These are phyloP conservation scores for Globisporangium splendens DNA, from an alignment of 352 stramenopile genomes.

Conservation along the genomic window DNA sequence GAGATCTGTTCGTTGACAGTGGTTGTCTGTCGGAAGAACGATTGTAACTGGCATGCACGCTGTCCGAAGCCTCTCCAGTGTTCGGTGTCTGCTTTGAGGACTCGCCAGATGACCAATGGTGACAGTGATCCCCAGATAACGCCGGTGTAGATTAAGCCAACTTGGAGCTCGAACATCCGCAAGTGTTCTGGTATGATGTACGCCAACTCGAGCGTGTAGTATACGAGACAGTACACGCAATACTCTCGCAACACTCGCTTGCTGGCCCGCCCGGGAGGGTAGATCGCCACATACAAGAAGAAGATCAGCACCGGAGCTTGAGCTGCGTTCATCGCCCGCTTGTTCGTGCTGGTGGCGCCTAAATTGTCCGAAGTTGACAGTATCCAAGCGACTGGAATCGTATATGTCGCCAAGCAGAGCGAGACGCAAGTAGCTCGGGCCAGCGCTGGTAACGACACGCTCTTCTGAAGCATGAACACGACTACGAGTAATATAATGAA, in stretches of 20 bases:
- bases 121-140: slow-evolving; percentile 21
- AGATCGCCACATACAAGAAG: too few species aligned
- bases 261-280: slow-evolving; percentile 21
- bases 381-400: slow-evolving; percentile 16
- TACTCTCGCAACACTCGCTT: slow-evolving; percentile 31
- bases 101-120: slow-evolving; percentile 36
- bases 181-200: too few species aligned
- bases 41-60: slow-evolving; percentile 26
- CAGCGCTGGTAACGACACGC: slow-evolving; percentile 12
- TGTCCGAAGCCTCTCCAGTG: slow-evolving; percentile 44
- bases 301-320: slow-evolving; percentile 3
- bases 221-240: slow-evolving; percentile 27
- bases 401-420: slow-evolving; percentile 6
- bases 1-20: slow-evolving; percentile 37
- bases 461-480: slow-evolving; percentile 14
- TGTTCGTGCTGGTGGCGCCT: too few species aligned
- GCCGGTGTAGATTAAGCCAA: slow-evolving; percentile 12
- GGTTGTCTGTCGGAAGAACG: slow-evolving; percentile 22
- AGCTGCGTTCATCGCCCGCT: neutral
- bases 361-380: too few species aligned
- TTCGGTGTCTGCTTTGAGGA: slow-evolving; percentile 45
- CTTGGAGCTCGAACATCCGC: too few species aligned
- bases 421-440: too few species aligned
- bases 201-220: slow-evolving; percentile 40
- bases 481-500: slow-evolving; percentile 13